These are phyloP conservation scores for Phlebiopsis flavidoalba DNA, from an alignment of 768 basidiomycete species.

Conservation along the genomic window DNA sequence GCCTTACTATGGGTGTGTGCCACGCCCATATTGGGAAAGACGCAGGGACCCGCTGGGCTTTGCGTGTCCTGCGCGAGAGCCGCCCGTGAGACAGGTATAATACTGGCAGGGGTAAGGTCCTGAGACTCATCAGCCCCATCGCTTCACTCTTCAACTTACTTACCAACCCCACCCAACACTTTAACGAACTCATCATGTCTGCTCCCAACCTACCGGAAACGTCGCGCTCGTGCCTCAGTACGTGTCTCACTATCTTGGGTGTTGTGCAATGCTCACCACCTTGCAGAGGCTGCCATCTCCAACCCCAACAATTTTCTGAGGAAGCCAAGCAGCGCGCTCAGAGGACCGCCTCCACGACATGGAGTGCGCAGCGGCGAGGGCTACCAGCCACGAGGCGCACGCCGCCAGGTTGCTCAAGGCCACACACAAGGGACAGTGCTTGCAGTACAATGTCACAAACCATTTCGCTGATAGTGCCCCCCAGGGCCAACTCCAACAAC, in stretches of 20 bases:
- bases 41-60: background rate
- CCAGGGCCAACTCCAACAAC: conserved; percentile 19
- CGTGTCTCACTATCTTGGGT: background rate
- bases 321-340: conserved; percentile 19
- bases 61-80: background rate
- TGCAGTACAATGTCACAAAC: too few relatives aligned
- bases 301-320: conserved; percentile 18
- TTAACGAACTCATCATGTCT: background rate
- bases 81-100: background rate
- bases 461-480: too few relatives aligned
- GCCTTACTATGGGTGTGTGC: background rate
- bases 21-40: background rate
- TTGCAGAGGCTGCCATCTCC: conserved; percentile 16
- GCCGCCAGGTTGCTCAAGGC: conserved; percentile 4
- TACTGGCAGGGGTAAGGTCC: background rate
- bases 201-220: background rate
- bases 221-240: conserved; percentile 9
- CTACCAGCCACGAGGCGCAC: conserved; percentile 1
- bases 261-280: background rate
- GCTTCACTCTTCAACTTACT: background rate
- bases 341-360: conserved; percentile 12
- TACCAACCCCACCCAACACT: background rate
- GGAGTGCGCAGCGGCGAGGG: background rate
- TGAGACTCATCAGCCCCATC: too few relatives aligned
- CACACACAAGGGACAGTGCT: conserved; percentile 9